phyloP scores from a whole-genome alignment of 2,329 filamentous ascomycete genomes.

The Sclerotinia glacialis region DNA sequence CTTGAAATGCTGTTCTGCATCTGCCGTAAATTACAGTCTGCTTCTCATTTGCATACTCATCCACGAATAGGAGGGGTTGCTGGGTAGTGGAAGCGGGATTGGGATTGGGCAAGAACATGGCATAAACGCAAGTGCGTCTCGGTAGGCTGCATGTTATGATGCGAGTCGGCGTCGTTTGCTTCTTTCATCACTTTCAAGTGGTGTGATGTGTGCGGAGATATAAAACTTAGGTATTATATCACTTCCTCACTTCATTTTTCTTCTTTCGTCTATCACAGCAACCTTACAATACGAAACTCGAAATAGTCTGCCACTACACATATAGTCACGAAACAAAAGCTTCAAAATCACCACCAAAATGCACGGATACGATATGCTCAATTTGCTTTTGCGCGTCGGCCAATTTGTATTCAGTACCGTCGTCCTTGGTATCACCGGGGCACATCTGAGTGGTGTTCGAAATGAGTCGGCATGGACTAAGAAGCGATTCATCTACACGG shows the following conservation, averaged over 20 bases:
- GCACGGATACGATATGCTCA: background rate
- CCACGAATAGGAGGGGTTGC: background rate
- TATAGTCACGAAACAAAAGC: background rate
- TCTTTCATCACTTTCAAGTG: background rate
- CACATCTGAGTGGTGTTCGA: conserved; percentile 6
- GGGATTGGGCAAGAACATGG: background rate
- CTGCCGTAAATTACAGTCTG: background rate
- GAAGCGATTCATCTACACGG: conserved; percentile 23
- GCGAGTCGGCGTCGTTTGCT: background rate
- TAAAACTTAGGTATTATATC: background rate
- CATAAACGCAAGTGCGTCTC: background rate
- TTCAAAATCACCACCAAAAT: background rate
- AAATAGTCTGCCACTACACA: background rate
- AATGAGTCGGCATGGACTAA: background rate
- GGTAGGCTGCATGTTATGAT: background rate
- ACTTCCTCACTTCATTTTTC: background rate
- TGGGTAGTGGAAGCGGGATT: background rate
- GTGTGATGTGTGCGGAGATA: conserved; percentile 8
- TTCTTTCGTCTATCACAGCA: background rate
- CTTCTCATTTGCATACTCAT: background rate
- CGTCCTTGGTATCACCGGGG: conserved; percentile 7
- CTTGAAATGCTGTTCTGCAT: background rate
- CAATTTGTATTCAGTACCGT: conserved; percentile 11
- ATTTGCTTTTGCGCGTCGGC: conserved; percentile 4
- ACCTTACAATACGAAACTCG: background rate